Conservation (phyloP, 257 asterid genomes). For the Jacaranda copaia region DNA sequence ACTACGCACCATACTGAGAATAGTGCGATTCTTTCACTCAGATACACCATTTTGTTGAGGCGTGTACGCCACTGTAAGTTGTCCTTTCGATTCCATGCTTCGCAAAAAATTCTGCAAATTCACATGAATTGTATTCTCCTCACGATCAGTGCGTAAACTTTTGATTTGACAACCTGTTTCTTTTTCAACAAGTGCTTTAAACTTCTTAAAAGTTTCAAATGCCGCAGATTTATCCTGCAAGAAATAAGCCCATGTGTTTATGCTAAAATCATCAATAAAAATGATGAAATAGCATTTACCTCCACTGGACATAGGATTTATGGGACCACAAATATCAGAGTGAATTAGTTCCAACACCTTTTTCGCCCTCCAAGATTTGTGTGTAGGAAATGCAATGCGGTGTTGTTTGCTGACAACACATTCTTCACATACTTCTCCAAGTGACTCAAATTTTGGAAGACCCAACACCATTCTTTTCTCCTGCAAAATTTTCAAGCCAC, state of each 20-base stretch:
- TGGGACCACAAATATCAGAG: neutral
- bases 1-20: neutral
- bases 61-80: no score
- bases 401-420: conserved; percentile 4
- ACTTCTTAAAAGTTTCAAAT: neutral
- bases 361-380: neutral
- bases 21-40: neutral
- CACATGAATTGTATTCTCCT: no score
- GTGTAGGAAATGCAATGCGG: no score
- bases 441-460: neutral
- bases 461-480: neutral
- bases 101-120: no score
- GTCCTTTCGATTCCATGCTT: neutral
- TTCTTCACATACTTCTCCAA: neutral
- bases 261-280: no score
- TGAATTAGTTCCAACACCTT: neutral
- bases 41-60: neutral
- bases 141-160: no score
- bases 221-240: neutral
- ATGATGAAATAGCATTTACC: neutral
- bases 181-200: neutral
- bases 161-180: no score
- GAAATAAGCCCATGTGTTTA: neutral
- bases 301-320: neutral
- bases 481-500: neutral